Evolutionary conservation across 345 rosid species (phyloP).

Genomic region (Dipteronia dyeriana): DNA sequence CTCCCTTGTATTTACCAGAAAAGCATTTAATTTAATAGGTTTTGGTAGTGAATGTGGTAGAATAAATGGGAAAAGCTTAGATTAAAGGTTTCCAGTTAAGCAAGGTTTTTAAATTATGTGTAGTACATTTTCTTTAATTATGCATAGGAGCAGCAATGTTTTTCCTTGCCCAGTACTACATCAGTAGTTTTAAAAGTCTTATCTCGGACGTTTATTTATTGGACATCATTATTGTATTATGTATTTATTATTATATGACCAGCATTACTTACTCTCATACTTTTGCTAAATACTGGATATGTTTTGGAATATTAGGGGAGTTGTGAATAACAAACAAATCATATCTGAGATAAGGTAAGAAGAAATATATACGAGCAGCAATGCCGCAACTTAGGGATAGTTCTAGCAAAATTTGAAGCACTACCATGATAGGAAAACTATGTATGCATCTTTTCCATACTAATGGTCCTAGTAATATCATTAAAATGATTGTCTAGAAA

Average conservation of each 20-base stretch:
- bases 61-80: background rate
- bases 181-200: too few relatives aligned
- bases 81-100: background rate
- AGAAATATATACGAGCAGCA: background rate
- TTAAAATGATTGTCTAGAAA: background rate
- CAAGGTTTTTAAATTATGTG: background rate
- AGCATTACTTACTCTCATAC: background rate
- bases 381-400: background rate
- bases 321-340: background rate
- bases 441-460: background rate
- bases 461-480: background rate
- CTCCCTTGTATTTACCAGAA: background rate
- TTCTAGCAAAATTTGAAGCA: conserved; percentile 2
- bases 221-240: background rate
- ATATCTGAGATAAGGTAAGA: background rate
- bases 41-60: background rate
- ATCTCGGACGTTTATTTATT: background rate
- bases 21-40: background rate
- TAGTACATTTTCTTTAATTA: background rate
- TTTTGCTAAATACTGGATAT: background rate
- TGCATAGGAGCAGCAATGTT: background rate
- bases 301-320: background rate
- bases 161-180: background rate
- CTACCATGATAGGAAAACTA: background rate
- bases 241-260: background rate